A percentile compares a stretch with the other conserved stretches of the same genome.
phyloP scores from a whole-genome alignment of 2,329 filamentous ascomycete genomes.

The Epichloe glyceriae region DNA sequence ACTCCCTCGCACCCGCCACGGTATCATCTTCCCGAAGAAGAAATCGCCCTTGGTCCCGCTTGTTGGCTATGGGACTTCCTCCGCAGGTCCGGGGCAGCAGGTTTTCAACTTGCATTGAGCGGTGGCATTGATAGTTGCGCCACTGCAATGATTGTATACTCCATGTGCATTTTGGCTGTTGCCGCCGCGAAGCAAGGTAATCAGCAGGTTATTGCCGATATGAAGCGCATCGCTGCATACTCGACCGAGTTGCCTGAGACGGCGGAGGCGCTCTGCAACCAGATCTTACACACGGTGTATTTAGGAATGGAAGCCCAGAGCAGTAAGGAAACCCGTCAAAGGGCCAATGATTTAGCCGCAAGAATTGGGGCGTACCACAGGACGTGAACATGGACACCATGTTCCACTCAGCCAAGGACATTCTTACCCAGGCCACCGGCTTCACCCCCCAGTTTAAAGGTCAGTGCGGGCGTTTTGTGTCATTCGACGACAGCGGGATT shows the following conservation, averaged over 20 bases:
- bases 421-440: constrained; percentile 44
- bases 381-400: constrained; percentile 56
- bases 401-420: constrained; percentile 37
- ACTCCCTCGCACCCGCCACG: constrained; percentile 31
- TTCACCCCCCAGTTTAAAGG: constrained; percentile 37
- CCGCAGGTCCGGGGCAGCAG: constrained; percentile 33
- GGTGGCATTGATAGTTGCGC: constrained; percentile 45
- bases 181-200: constrained; percentile 30
- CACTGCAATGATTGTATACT: constrained; percentile 25
- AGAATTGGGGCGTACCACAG: constrained; percentile 58
- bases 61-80: constrained; percentile 57
- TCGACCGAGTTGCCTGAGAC: constrained; percentile 34
- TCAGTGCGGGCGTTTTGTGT: constrained; percentile 32
- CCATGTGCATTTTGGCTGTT: constrained; percentile 43
- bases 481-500: not conserved
- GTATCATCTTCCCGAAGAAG: constrained; percentile 52
- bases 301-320: constrained; percentile 53
- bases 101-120: constrained; percentile 42
- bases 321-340: constrained; percentile 49
- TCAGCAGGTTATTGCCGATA: constrained; percentile 13
- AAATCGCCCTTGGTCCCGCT: constrained; percentile 51
- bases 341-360: constrained; percentile 47
- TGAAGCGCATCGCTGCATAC: constrained; percentile 11
- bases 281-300: constrained; percentile 28
- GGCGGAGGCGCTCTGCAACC: constrained; percentile 41